Percentiles rank a stretch among this genome's conserved stretches.
Conservation (phyloP, 768 basidiomycete genomes). For the Epithele typhae region DNA sequence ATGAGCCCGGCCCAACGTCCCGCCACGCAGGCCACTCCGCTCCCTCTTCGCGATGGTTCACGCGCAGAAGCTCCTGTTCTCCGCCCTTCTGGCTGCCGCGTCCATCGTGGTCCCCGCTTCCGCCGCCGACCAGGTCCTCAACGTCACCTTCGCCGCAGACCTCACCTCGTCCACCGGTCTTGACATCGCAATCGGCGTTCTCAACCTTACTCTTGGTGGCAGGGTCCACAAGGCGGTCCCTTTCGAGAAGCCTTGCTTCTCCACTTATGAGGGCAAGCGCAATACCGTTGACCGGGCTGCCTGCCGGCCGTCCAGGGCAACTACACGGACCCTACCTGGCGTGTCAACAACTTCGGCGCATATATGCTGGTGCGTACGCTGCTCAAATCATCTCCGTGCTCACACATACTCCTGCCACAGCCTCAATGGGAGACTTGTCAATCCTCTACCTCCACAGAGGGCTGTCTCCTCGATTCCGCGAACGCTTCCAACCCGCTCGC, state of each 20-base stretch:
- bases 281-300: slow-evolving; percentile 15
- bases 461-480: slow-evolving; percentile 43
- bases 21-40: not conserved
- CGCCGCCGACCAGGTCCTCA: not conserved
- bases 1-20: not conserved
- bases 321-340: slow-evolving; percentile 25
- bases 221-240: slow-evolving; percentile 26
- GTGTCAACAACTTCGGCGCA: slow-evolving; percentile 23
- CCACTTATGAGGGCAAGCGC: slow-evolving; percentile 20
- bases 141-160: no score
- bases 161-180: not conserved
- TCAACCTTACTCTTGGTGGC: slow-evolving; percentile 28
- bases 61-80: not conserved
- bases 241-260: slow-evolving; percentile 31
- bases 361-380: slow-evolving; percentile 26
- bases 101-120: not conserved
- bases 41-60: not conserved
- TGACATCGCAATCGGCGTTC: not conserved
- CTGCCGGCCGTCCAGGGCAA: slow-evolving; percentile 26
- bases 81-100: not conserved
- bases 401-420: slow-evolving; percentile 9
- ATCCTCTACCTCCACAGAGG: slow-evolving; percentile 28
- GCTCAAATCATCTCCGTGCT: not conserved
- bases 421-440: slow-evolving; percentile 58
- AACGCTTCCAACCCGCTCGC: slow-evolving; percentile 21